Conservation (phyloP, 345 rosid species). For the Salix brachista region DNA sequence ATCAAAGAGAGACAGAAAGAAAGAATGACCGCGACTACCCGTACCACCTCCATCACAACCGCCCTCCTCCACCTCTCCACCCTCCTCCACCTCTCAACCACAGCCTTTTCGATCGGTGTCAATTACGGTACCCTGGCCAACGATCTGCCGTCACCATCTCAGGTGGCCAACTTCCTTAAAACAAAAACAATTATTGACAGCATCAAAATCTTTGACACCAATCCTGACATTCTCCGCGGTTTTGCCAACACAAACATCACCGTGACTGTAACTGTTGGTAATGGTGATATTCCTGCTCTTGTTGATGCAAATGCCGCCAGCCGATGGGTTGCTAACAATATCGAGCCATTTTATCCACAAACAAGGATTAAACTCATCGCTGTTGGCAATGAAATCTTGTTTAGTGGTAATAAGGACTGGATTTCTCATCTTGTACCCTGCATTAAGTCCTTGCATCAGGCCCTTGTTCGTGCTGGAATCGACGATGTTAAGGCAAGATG, state of each 20-base stretch:
- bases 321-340: constrained; percentile 53
- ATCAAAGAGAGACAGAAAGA: background rate
- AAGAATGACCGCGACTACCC: background rate
- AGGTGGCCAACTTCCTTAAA: constrained; percentile 66
- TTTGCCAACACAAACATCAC: constrained; percentile 58
- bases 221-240: constrained; percentile 65
- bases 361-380: constrained; percentile 59
- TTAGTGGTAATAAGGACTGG: constrained; percentile 31
- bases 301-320: constrained; percentile 33
- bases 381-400: constrained; percentile 71
- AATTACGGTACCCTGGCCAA: constrained; percentile 73
- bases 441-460: constrained; percentile 51
- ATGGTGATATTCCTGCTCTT: constrained; percentile 59
- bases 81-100: constrained; percentile 35
- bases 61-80: constrained; percentile 26
- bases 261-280: constrained; percentile 51
- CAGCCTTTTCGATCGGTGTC: constrained; percentile 52
- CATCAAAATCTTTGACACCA: constrained; percentile 61
- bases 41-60: background rate
- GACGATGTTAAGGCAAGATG: constrained; percentile 48
- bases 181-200: constrained; percentile 58
- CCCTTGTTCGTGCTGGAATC: constrained; percentile 57
- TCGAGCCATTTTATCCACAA: constrained; percentile 58
- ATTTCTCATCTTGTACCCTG: constrained; percentile 62
- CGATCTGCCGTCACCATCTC: constrained; percentile 69